Evolutionary conservation across 202 grass and related monocot genomes (phyloP).

Genomic region (Miscanthus sacchariflorus): DNA sequence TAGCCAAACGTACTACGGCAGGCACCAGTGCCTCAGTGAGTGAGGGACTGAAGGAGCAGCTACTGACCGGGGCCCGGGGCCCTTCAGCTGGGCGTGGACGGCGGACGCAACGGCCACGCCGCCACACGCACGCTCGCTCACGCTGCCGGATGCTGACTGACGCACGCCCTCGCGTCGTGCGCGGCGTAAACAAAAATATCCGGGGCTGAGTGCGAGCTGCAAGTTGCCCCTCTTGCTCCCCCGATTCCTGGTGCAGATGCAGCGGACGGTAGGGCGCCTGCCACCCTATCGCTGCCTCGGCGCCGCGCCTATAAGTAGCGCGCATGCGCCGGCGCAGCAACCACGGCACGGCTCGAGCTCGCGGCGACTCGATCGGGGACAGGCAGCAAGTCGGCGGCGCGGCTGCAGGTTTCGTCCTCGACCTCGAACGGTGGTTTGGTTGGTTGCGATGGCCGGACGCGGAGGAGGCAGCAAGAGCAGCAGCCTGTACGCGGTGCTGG

Average conservation of each 20-base stretch:
- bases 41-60: background rate
- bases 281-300: background rate
- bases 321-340: conserved; percentile 2
- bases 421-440: background rate
- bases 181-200: conserved; percentile 19
- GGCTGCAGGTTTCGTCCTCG: too few species aligned
- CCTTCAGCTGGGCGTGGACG: too few species aligned
- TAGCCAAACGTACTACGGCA: background rate
- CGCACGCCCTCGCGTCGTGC: background rate
- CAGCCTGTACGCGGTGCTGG: conserved; percentile 72
- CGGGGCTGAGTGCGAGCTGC: background rate
- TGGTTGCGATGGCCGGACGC: conserved; percentile 27
- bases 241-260: conserved; percentile 41
- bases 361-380: background rate
- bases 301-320: conserved; percentile 43
- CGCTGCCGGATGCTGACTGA: background rate
- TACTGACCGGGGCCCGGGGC: too few species aligned
- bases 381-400: too few species aligned
- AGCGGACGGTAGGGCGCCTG: conserved; percentile 2
- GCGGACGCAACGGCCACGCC: too few species aligned
- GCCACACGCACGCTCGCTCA: background rate
- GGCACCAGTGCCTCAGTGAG: too few species aligned
- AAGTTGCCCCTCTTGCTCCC: conserved; percentile 15
- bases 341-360: background rate
- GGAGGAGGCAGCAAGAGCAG: conserved; percentile 31